Evolutionary conservation across 495 filamentous ascomycete genomes (phyloP), one percentile per base, ranked within the genome.

Genomic region (Rhypophila decipiens): DNA sequence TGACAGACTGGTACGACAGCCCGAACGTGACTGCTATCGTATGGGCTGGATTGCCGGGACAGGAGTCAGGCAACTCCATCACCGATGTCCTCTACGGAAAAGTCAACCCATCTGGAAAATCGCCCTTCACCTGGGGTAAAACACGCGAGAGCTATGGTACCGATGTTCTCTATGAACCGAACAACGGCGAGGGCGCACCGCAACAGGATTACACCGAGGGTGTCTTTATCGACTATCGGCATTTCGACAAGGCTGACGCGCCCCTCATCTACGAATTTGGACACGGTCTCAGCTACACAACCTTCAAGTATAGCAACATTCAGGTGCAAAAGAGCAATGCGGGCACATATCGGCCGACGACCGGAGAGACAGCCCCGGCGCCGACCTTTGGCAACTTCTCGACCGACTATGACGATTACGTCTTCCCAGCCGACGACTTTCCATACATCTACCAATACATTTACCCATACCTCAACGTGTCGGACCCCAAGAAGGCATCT

Each of bases 21-120:
- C 82, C 85, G n/a, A 97, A 97, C 63, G 77, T 98, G 47, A 96
- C 90, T 8, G 93, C 88, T 21, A 93, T 98, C 34, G 59, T 97
- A 15, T 96, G 89, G 85, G 93, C 91, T 51, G 91, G 90, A 62
- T 63, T 96, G 36, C 93, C 93, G 0, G 93, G 93, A 11, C 85
- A 97, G 61, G 86, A 98, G 63, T 88, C 84, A 24, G 93, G 93
- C 33, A 90, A 93, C 66, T 79, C 86, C n/a, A 79, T 98, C 51
- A 80, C 82, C 21, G 91, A 97, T 58, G 79, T 98, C 5, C 83
- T 98, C 11, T 98, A 95, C 63, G 93, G 93, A 39, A 77, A 74
- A 40, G 80, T 88, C 60, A 95, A 93, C 67, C 91, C 93, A 5
- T 79, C 83, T 24, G 93, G 76, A 51, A 91, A 93, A 61, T 75